phyloP scores from a whole-genome alignment of 371 early-diverging fungal species.

The Mucor indicus region DNA sequence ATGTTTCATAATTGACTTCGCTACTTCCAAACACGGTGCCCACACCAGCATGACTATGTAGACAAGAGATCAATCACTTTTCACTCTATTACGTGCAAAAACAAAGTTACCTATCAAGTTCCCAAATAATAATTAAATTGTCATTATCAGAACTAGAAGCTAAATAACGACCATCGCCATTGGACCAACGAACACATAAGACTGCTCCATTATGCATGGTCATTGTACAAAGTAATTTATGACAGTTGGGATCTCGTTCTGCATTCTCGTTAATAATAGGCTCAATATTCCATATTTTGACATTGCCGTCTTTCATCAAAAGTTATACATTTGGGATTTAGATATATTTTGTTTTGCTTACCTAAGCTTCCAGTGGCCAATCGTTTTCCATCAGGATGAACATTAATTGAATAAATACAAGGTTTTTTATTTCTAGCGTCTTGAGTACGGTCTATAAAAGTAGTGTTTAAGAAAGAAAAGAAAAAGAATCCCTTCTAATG shows the following conservation, averaged over 20 bases:
- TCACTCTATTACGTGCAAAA: neutral
- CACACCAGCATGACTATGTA: slow-evolving; percentile 32
- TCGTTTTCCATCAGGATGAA: slow-evolving; percentile 79
- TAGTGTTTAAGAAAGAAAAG: neutral
- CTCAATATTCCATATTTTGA: slow-evolving; percentile 80
- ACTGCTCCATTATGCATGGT: slow-evolving; percentile 86
- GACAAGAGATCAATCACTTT: neutral
- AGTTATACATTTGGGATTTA: neutral
- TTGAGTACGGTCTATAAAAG: slow-evolving; percentile 5
- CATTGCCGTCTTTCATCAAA: slow-evolving; percentile 64
- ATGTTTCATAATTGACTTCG: slow-evolving; percentile 69
- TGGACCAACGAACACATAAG: slow-evolving; percentile 88
- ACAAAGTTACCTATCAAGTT: slow-evolving; percentile 56
- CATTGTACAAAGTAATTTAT: slow-evolving; percentile 78
- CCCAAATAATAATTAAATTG: slow-evolving; percentile 91
- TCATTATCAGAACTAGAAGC: slow-evolving; percentile 89
- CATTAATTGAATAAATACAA: slow-evolving; percentile 85
- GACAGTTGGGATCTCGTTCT: slow-evolving; percentile 52
- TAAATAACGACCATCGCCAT: slow-evolving; percentile 67
- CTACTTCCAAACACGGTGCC: slow-evolving; percentile 55
- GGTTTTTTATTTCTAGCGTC: slow-evolving; percentile 44
- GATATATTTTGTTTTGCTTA: slow-evolving; percentile 17
- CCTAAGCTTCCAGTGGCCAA: slow-evolving; percentile 88
- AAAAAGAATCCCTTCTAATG: neutral
- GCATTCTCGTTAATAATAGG: slow-evolving; percentile 59